A percentile compares a stretch with the other conserved stretches of the same genome.
These are phyloP conservation scores for Xylaria sp. DNA, from an alignment of 2,329 filamentous ascomycete species.

Conservation along the genomic window DNA sequence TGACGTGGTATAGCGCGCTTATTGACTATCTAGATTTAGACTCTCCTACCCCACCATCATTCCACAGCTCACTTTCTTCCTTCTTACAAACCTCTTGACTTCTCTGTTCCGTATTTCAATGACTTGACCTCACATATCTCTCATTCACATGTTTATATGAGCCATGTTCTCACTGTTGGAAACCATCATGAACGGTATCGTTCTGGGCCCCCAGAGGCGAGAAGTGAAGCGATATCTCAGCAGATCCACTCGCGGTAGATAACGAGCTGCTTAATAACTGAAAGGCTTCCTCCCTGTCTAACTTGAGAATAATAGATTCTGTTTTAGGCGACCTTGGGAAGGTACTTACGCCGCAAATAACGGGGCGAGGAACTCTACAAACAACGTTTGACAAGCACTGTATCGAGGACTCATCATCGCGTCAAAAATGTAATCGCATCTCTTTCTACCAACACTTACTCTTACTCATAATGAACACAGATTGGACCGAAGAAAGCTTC, in stretches of 20 bases:
- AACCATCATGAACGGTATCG: background rate
- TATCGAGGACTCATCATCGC: conserved; percentile 5
- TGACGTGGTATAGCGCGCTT: too few species aligned
- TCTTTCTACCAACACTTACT: background rate
- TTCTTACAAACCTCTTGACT: too few species aligned
- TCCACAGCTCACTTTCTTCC: too few species aligned
- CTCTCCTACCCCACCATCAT: too few species aligned
- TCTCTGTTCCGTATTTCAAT: too few species aligned
- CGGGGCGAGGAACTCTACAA: background rate
- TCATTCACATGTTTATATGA: background rate
- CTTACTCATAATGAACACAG: conserved; percentile 4
- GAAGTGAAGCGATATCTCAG: conserved; percentile 19
- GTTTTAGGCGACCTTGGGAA: conserved; percentile 13
- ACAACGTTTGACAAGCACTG: conserved; percentile 19
- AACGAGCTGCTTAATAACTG: background rate
- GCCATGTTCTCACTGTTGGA: conserved; percentile 7
- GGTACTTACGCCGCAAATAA: conserved; percentile 8
- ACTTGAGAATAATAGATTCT: background rate
- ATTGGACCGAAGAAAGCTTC: conserved; percentile 25
- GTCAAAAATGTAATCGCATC: conserved; percentile 13
- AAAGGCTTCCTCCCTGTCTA: background rate
- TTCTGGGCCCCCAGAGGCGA: conserved; percentile 12
- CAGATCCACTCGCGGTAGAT: conserved; percentile 20
- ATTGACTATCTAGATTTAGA: too few species aligned
- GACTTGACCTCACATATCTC: too few species aligned